These are phyloP conservation scores for Musa schizocarpa DNA, from an alignment of 176 grass and related monocot species.

Conservation along the genomic window DNA sequence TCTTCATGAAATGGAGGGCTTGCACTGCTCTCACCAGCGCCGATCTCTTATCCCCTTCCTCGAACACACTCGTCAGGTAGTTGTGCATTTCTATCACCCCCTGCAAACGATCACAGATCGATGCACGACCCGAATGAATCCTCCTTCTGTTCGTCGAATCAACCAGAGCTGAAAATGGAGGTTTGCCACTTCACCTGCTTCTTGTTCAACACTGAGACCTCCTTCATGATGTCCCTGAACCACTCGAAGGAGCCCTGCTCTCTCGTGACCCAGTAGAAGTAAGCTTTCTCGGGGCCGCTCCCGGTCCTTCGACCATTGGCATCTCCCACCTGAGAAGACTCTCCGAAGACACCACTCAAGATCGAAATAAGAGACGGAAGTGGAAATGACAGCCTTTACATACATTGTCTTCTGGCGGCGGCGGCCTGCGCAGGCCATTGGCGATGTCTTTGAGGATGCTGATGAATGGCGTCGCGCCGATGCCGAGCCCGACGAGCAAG, in stretches of 20 bases:
- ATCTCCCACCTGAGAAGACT: slow-evolving; percentile 13
- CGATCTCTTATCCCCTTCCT: slow-evolving; percentile 67
- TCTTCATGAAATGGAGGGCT: slow-evolving; percentile 66
- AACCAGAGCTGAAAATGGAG: too few relatives aligned
- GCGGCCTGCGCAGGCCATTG: slow-evolving; percentile 25
- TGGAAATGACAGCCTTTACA: neutral
- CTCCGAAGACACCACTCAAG: too few relatives aligned
- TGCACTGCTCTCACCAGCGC: slow-evolving; percentile 49
- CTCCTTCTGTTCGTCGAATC: too few relatives aligned
- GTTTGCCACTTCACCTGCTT: slow-evolving; percentile 29
- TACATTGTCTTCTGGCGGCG: slow-evolving; percentile 5
- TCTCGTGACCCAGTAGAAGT: slow-evolving; percentile 74
- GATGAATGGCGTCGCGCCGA: slow-evolving; percentile 53
- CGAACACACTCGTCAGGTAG: slow-evolving; percentile 50
- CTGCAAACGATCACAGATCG: slow-evolving; percentile 14
- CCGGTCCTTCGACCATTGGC: neutral
- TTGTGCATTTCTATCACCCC: slow-evolving; percentile 76
- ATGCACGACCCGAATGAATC: neutral
- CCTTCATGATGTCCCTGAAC: slow-evolving; percentile 75
- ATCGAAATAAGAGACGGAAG: neutral
- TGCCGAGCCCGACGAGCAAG: slow-evolving; percentile 44
- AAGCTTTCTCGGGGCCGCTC: slow-evolving; percentile 36
- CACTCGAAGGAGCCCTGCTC: slow-evolving; percentile 73
- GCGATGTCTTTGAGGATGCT: slow-evolving; percentile 75
- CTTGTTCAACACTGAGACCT: slow-evolving; percentile 38